A percentile compares a stretch with the other conserved stretches of the same genome.
These are phyloP conservation scores for Hygrophila difformis DNA, from an alignment of 257 asterid species.

Conservation along the genomic window DNA sequence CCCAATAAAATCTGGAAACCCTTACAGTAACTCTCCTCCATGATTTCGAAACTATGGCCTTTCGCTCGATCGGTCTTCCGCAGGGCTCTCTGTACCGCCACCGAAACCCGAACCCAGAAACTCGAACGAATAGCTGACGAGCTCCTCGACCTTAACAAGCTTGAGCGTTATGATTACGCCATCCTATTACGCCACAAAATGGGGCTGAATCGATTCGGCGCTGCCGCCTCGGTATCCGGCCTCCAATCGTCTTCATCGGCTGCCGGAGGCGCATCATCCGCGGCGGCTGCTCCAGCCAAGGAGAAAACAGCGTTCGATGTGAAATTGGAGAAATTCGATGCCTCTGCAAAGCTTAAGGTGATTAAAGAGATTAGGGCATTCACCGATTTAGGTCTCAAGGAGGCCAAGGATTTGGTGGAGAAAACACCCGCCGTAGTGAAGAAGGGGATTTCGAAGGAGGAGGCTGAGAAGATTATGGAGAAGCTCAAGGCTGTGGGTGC, in stretches of 20 bases:
- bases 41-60: constrained; percentile 28
- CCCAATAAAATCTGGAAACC: constrained; percentile 6
- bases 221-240: constrained; percentile 39
- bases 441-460: constrained; percentile 68
- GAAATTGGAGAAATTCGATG: constrained; percentile 63
- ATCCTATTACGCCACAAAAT: constrained; percentile 55
- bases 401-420: constrained; percentile 85
- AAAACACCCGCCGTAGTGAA: constrained; percentile 68
- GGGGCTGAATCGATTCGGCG: constrained; percentile 61
- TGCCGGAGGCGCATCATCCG: constrained; percentile 19
- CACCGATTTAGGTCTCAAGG: constrained; percentile 78
- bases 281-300: constrained; percentile 40
- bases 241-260: constrained; percentile 23
- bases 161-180: constrained; percentile 69
- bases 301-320: constrained; percentile 71
- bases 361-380: constrained; percentile 77
- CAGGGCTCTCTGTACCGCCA: constrained; percentile 38
- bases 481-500: constrained; percentile 84
- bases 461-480: constrained; percentile 58
- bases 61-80: constrained; percentile 25
- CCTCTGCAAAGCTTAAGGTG: constrained; percentile 69
- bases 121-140: constrained; percentile 75
- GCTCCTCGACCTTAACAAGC: constrained; percentile 52
- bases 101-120: constrained; percentile 39
- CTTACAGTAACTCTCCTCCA: too few species aligned